Base-by-base conservation (phyloP, 2,329 filamentous ascomycete species). In the Dichotomopilus funicola region DNA sequence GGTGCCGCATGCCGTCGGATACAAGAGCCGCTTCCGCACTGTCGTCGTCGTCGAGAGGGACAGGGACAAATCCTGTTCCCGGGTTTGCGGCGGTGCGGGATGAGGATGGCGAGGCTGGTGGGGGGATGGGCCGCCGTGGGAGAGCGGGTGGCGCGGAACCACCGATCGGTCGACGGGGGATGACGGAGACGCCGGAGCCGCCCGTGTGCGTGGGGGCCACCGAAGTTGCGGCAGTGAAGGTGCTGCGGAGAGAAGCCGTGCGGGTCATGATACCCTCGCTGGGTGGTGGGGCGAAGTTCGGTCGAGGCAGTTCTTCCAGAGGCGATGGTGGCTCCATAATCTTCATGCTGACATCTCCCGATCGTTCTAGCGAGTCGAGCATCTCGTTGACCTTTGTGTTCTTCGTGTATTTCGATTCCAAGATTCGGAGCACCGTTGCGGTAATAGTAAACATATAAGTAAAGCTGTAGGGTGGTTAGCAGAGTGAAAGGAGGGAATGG, bases 251-350 rank as follows among this genome's bases (percentile, higher is more conserved):
- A 2, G 65, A 66, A 2, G 62, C 56, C 49, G 51, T 65, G 13
- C 64, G 62, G 12, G 64, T 64, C 41, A 66, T 53, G 56, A 66
- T 60, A 19, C 65, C 64, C 47, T 66, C 65, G 57, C 64, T 66
- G 4, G 57, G 49, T 8, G 53, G 53, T 8, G 56, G 58, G 2
- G 57, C 51, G 1, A 56, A 42, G 19, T 44, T 43, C 3, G 48
- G n/a, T 34, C 44, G 46, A 5, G 55, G 53, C n/a, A 58, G 52
- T 31, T 40, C 42, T 13, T 51, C 19, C 34, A 46, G 43, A 3
- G 54, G 55, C 2, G 62, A 57, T 3, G 56, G 46, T 12, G 51
- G 36, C 12, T 60, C 50, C 11, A 59, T 35, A 2, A 61, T 31
- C 40, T 68, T 67, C 42, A 63, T 60, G 40, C 65, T 60, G 53